phyloP scores from a whole-genome alignment of 1,139 yeast genomes.

The Tardiomyces digboiensis region DNA sequence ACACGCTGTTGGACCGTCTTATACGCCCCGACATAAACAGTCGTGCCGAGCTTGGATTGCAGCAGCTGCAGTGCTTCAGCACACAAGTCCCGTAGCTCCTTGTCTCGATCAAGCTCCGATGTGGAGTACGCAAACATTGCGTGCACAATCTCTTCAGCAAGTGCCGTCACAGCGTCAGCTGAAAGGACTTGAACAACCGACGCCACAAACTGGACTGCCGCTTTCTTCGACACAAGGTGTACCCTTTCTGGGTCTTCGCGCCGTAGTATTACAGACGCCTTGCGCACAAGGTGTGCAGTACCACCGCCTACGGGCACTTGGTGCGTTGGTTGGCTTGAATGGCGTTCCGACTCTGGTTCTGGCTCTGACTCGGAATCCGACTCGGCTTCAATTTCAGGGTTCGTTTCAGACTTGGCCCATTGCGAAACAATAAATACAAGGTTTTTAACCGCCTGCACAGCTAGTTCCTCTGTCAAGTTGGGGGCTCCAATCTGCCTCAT shows the following conservation, averaged over 20 bases:
- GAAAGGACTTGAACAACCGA: conserved; percentile 19
- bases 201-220: conserved; percentile 35
- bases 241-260: conserved; percentile 52
- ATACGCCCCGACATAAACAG: conserved; percentile 58
- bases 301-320: background rate
- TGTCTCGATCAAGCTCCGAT: conserved; percentile 32
- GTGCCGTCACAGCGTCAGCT: conserved; percentile 8
- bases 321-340: background rate
- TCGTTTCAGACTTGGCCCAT: conserved; percentile 52
- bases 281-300: background rate
- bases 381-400: conserved; percentile 23
- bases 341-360: conserved; percentile 1
- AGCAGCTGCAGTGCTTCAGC: conserved; percentile 62
- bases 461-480: conserved; percentile 51
- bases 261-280: conserved; percentile 33
- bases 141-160: conserved; percentile 32
- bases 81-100: conserved; percentile 50
- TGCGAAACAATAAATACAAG: conserved; percentile 49
- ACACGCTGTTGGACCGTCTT: conserved; percentile 57
- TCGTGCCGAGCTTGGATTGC: conserved; percentile 62
- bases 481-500: conserved; percentile 82
- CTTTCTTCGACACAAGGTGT: conserved; percentile 50
- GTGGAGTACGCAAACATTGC: conserved; percentile 50
- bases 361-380: conserved; percentile 15
- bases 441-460: conserved; percentile 58